Evolutionary conservation across 495 filamentous ascomycete genomes (phyloP).

Genomic region (Aspergillus ostianus): DNA sequence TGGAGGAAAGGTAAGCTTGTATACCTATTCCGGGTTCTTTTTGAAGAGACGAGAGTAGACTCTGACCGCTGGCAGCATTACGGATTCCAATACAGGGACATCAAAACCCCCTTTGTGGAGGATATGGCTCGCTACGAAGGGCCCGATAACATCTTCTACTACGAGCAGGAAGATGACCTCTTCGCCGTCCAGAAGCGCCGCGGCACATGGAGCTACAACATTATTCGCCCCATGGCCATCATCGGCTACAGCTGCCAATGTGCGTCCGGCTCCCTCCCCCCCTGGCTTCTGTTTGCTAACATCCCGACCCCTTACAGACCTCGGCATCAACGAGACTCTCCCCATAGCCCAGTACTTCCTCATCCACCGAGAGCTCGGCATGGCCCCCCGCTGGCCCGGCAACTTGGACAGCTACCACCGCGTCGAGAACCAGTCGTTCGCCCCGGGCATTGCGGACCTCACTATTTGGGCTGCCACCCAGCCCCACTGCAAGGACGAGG

Average conservation of each 20-base stretch:
- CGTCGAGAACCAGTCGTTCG: conserved; percentile 7
- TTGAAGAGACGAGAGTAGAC: no score
- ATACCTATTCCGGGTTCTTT: no score
- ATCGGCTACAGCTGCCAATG: conserved; percentile 14
- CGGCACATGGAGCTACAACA: conserved; percentile 19
- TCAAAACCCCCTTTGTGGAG: background rate
- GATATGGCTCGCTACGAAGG: conserved; percentile 6
- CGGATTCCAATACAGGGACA: background rate
- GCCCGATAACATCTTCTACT: conserved; percentile 11
- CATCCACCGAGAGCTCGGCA: conserved; percentile 19
- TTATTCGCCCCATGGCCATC: conserved; percentile 20
- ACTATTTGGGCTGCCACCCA: conserved; percentile 13
- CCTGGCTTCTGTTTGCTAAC: background rate
- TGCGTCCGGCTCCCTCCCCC: background rate
- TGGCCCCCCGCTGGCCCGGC: background rate
- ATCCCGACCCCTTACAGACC: background rate
- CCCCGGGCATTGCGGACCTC: conserved; percentile 13
- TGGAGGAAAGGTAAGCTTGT: conserved; percentile 11
- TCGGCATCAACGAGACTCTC: conserved; percentile 17
- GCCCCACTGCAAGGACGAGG: conserved; percentile 13
- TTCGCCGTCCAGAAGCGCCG: conserved; percentile 7
- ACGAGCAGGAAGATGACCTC: conserved; percentile 11
- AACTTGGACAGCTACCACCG: conserved; percentile 5
- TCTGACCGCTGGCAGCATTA: conserved; percentile 10
- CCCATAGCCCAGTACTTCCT: conserved; percentile 18